Conservation (phyloP, 129 eudicot species). For the Arctium lappa region DNA sequence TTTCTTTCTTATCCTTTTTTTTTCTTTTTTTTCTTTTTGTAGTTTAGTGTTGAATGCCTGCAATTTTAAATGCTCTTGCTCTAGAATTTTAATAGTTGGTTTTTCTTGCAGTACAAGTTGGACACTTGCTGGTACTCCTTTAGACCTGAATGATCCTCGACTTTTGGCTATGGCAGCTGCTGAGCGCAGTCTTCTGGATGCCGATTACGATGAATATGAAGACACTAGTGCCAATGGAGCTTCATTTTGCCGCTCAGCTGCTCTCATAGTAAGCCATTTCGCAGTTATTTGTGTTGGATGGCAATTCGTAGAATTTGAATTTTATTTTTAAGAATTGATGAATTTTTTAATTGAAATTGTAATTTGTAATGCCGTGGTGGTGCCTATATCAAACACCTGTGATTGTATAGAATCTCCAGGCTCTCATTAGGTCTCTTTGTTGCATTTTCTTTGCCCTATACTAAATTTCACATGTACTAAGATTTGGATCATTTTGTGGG, state of each 20-base stretch:
- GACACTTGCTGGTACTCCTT: constrained; percentile 68
- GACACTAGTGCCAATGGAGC: constrained; percentile 36
- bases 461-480: background rate
- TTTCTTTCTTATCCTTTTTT: background rate
- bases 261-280: constrained; percentile 26
- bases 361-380: no score
- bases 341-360: no score
- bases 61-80: background rate
- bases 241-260: constrained; percentile 41
- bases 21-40: background rate
- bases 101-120: constrained; percentile 51
- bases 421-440: background rate
- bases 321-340: no score
- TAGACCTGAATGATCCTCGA: constrained; percentile 73
- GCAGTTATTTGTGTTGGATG: background rate
- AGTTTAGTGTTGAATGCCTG: background rate
- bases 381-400: no score
- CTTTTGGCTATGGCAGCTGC: constrained; percentile 76
- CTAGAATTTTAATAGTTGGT: constrained; percentile 7
- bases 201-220: constrained; percentile 28
- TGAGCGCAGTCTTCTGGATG: constrained; percentile 47
- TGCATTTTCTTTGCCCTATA: background rate
- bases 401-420: no score
- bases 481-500: background rate
- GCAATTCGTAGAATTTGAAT: background rate